Evolutionary conservation across 2,329 filamentous ascomycete species (phyloP).

Genomic region (Zymoseptoria ardabiliae): DNA sequence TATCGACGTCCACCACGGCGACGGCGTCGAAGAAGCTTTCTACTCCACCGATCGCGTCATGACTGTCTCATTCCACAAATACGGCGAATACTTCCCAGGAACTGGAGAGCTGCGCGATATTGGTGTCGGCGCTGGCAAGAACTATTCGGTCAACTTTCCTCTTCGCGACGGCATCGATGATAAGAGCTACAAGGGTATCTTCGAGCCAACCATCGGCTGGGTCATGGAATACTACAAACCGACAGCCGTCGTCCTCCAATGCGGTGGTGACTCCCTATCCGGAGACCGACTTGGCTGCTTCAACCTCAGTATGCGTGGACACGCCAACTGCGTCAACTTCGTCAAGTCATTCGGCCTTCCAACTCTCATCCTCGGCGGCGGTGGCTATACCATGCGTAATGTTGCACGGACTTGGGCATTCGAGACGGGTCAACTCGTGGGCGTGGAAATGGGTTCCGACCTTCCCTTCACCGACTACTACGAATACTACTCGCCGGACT

Average conservation of each 20-base stretch:
- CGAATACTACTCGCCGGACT: conserved; percentile 65
- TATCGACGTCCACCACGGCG: conserved; percentile 61
- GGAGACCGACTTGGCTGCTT: conserved; percentile 63
- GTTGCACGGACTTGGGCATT: conserved; percentile 54
- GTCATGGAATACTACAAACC: conserved; percentile 64
- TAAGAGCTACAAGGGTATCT: conserved; percentile 59
- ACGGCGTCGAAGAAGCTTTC: conserved; percentile 65
- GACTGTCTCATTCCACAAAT: conserved; percentile 66
- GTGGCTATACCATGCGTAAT: conserved; percentile 65
- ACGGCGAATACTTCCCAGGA: conserved; percentile 54
- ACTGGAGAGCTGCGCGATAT: conserved; percentile 63
- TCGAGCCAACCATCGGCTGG: conserved; percentile 59
- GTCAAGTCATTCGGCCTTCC: conserved; percentile 62
- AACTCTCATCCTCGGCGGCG: conserved; percentile 58
- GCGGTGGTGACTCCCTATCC: conserved; percentile 60
- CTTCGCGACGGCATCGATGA: conserved; percentile 64
- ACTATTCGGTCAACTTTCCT: conserved; percentile 64
- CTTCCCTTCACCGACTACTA: conserved; percentile 97
- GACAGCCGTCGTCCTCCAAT: conserved; percentile 61
- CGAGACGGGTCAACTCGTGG: conserved; percentile 73
- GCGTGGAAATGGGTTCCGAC: conserved; percentile 70
- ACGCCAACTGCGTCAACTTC: conserved; percentile 63
- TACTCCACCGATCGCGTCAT: conserved; percentile 66
- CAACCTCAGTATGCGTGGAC: conserved; percentile 63
- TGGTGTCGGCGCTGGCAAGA: conserved; percentile 58